Evolutionary conservation across 495 filamentous ascomycete genomes (phyloP), one percentile per base, ranked within the genome.

Genomic region (Penicillium coffeae): DNA sequence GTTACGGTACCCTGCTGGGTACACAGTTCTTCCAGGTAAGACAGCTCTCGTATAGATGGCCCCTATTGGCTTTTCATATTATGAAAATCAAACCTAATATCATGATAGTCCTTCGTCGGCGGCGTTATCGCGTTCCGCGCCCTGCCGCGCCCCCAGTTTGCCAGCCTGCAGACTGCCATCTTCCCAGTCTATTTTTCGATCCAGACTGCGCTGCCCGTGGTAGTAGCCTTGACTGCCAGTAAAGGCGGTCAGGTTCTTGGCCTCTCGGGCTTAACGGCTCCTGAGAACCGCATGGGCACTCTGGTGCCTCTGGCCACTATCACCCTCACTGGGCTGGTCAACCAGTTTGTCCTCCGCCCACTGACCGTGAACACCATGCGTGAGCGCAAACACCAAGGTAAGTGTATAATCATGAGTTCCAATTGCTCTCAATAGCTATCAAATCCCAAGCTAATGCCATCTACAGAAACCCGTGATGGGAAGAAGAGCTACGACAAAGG

Each of bases 111-210:
- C 50, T 96, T 96, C 68, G 72, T 96, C 48, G 81, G 77, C 45
- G 89, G 88, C 22, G 75, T 86, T 21, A 65, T 90, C 37, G 81
- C 87, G 45, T 96, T 83, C 74, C 76, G 74, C 37, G 77, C 80
- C 45, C 81, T 96, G 39, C 76, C 88, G 8, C 83, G 88, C 8
- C 81, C 88, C 0, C 83, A 90, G 62, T 97, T 97, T 71, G 75
- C 82, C 4, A 73, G 79, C 30, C 76, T 97, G 20, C 92, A 95
- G 70, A 69, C 79, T 27, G 78, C 78, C 56, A 81, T 89, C 58
- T 92, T 94, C 70, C 92, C 92, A 18, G 66, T 85, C 55, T 97
- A 92, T 73, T 96, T 96, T 66, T 72, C 78, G 19, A 65, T 96
- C 36, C 91, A 96, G 72, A 81, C 87, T 3, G 76, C 78, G 4